Conservation (phyloP, 2,329 filamentous ascomycete genomes). For the Paecilomyces dactylethromorphus region DNA sequence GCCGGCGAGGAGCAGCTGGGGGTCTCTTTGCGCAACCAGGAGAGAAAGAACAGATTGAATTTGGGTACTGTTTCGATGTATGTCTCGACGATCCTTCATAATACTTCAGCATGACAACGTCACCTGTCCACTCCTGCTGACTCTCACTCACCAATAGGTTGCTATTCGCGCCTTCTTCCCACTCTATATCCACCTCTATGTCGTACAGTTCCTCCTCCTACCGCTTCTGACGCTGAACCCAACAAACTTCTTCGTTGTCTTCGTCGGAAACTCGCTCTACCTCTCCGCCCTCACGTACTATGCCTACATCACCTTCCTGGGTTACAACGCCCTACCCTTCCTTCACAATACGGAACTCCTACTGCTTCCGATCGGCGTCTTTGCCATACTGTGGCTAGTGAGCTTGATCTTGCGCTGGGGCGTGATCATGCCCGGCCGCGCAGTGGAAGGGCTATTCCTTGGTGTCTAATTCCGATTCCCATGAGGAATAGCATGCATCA, state of each 20-base stretch:
- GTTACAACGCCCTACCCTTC: conserved; percentile 63
- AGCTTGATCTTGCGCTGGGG: conserved; percentile 43
- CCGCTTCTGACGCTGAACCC: conserved; percentile 45
- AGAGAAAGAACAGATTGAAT: conserved; percentile 56
- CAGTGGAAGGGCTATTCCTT: conserved; percentile 39
- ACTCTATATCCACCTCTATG: conserved; percentile 60
- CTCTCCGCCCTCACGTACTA: conserved; percentile 61
- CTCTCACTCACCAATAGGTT: conserved; percentile 33
- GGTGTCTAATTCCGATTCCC: conserved; percentile 22
- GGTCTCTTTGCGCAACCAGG: conserved; percentile 54
- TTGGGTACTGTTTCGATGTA: conserved; percentile 66
- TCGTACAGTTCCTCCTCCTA: conserved; percentile 61
- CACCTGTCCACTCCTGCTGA: neutral
- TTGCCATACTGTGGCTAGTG: conserved; percentile 53
- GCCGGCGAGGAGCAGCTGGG: conserved; percentile 43
- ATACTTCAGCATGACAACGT: neutral
- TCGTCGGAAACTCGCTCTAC: conserved; percentile 61
- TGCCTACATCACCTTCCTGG: conserved; percentile 62
- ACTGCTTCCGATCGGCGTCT: conserved; percentile 54
- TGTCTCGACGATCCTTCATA: conserved; percentile 13
- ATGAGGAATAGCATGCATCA: neutral
- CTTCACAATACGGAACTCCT: conserved; percentile 61
- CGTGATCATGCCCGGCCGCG: conserved; percentile 37
- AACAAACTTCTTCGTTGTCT: conserved; percentile 40
- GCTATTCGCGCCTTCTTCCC: conserved; percentile 63